Percentiles rank a stretch among this genome's conserved stretches.
These are phyloP conservation scores for Usnea hakonensis DNA, from an alignment of 495 filamentous ascomycete genomes.

Conservation along the genomic window DNA sequence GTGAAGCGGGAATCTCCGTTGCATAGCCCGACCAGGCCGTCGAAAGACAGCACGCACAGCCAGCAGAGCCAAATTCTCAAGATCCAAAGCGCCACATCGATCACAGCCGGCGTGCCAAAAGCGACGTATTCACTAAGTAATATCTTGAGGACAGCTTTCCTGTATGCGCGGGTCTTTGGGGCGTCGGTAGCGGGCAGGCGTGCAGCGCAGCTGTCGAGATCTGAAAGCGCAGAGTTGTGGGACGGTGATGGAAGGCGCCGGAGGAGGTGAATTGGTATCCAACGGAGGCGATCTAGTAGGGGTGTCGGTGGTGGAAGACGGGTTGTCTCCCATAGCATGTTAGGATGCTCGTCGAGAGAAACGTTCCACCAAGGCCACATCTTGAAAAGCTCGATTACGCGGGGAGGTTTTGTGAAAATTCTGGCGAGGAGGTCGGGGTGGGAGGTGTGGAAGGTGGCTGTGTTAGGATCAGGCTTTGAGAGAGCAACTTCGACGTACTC, in stretches of 20 bases:
- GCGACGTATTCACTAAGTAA: constrained; percentile 24
- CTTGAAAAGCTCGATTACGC: not conserved
- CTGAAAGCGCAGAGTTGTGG: constrained; percentile 8
- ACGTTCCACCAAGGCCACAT: not conserved
- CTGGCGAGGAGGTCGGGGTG: constrained; percentile 36
- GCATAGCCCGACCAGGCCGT: not conserved
- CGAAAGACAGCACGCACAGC: not conserved
- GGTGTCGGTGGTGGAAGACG: not conserved
- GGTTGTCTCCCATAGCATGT: not conserved
- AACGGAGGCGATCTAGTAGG: not conserved
- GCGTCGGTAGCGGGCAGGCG: not conserved
- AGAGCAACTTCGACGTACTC: constrained; percentile 46
- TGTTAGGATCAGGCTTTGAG: constrained; percentile 29
- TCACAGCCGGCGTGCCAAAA: constrained; percentile 19
- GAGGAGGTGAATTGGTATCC: not conserved
- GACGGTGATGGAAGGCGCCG: not conserved
- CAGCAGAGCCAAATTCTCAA: constrained; percentile 17
- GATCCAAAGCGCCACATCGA: constrained; percentile 19
- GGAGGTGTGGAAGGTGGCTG: constrained; percentile 45
- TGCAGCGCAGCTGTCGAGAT: constrained; percentile 18
- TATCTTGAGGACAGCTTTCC: constrained; percentile 15
- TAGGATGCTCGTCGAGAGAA: not conserved
- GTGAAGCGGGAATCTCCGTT: not conserved
- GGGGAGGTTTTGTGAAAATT: constrained; percentile 21
- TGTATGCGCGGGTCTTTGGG: constrained; percentile 17